phyloP scores from a whole-genome alignment of 495 filamentous ascomycete genomes.

The Glarea lozoyensis region DNA sequence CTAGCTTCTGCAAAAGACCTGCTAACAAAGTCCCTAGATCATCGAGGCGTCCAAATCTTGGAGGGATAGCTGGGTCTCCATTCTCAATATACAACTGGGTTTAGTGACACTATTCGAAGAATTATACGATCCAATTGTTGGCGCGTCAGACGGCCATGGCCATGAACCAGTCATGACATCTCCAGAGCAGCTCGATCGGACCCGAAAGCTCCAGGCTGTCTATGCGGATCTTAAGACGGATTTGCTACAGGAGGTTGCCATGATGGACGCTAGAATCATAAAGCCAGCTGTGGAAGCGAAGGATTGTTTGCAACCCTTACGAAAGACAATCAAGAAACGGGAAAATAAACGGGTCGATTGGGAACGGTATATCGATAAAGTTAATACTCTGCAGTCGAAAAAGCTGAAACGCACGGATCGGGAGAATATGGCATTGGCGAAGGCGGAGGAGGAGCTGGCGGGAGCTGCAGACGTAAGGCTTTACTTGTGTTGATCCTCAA shows the following conservation, averaged over 20 bases:
- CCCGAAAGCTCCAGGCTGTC: conserved; percentile 54
- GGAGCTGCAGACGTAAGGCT: conserved; percentile 47
- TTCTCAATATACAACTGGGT: conserved; percentile 62
- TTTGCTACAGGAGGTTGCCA: conserved; percentile 60
- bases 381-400: conserved; percentile 53
- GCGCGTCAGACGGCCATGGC: conserved; percentile 36
- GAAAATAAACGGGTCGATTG: conserved; percentile 87
- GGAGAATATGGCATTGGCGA: conserved; percentile 67
- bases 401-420: conserved; percentile 66
- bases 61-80: conserved; percentile 76
- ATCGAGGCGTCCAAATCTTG: conserved; percentile 73
- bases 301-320: conserved; percentile 62
- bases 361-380: conserved; percentile 69
- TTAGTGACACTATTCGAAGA: conserved; percentile 63
- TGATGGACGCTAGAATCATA: conserved; percentile 66
- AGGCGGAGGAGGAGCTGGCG: conserved; percentile 69
- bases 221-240: conserved; percentile 72
- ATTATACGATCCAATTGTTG: conserved; percentile 77
- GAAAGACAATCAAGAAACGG: conserved; percentile 87
- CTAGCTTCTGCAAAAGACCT: not conserved
- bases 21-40: conserved; percentile 43
- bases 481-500: not conserved
- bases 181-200: conserved; percentile 52
- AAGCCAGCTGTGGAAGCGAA: conserved; percentile 65
- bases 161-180: conserved; percentile 55